Percentiles rank a stretch among this genome's conserved stretches.
These are phyloP conservation scores for Gossypium longicalyx DNA, from an alignment of 345 rosid species.

Conservation along the genomic window DNA sequence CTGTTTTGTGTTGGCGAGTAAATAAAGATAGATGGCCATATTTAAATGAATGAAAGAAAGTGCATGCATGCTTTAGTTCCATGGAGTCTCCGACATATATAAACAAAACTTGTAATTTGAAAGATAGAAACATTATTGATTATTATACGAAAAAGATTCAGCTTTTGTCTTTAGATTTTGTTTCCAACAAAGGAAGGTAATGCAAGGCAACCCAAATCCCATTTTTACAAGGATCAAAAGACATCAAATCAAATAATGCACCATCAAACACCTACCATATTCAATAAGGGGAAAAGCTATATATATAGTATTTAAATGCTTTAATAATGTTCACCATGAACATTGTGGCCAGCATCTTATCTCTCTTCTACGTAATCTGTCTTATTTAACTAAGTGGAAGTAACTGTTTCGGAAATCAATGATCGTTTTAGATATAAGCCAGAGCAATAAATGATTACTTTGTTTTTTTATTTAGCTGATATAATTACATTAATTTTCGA, in stretches of 20 bases:
- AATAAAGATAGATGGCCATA: not conserved
- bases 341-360: not conserved
- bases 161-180: not conserved
- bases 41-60: not conserved
- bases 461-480: too few species aligned
- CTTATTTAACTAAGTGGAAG: not conserved
- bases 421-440: not conserved
- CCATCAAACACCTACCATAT: not conserved
- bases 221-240: not conserved
- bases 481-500: too few species aligned
- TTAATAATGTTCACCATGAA: not conserved
- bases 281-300: not conserved
- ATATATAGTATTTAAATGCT: not conserved
- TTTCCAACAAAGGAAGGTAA: not conserved
- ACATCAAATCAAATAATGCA: not conserved
- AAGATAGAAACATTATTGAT: not conserved
- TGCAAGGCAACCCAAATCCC: not conserved
- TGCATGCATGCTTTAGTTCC: constrained; percentile 6
- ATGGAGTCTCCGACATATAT: not conserved
- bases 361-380: constrained; percentile 1
- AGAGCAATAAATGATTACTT: not conserved
- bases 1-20: not conserved
- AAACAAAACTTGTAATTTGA: not conserved
- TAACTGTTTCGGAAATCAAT: not conserved
- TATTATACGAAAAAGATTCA: constrained; percentile 3